Base-by-base conservation (phyloP, 805 yeast genomes). In the Monosporozyma servazzii region DNA sequence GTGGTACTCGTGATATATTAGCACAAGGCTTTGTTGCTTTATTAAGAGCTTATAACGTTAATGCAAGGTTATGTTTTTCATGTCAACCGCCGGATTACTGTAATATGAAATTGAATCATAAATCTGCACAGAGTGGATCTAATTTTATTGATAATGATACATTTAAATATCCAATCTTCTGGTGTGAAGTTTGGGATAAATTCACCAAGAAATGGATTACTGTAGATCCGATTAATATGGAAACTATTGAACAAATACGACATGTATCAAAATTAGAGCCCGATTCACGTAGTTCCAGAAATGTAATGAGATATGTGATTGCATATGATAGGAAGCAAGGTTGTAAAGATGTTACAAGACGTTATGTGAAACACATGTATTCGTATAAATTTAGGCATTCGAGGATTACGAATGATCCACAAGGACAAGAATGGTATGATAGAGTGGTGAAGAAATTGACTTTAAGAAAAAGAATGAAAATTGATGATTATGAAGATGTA, bases 131-230 rank as follows among this genome's bases (percentile, higher is more conserved):
- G 1, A 21, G 45, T 30, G 39, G 20, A 11, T 20, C 23, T 18
- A 20, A 17, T 2, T 39, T 11, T 3, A 18, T 53, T 1, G 52
- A 54, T 39, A 53, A 50, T 17, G 57, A 54, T 29, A 47, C 51
- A 30, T 54, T 65, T 47, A 60, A 62, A 8, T 84, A 72, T 60
- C 97, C 97, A 0, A 75, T 89, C 0, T 89, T 84, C 62, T 93
- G 99, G 99, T 82, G 82, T 21, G 99, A 93, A 64, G 96, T 86
- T 0, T 91, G 96, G 96, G 90, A 91, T 63, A 76, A 77, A 48
- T 79, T 76, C 52, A 69, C 80, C 5, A 75, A 80, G 53, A 78
- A 75, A 48, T 91, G 96, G 95, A 76, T 89, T n/a, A 79, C 95
- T 2, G 74, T 89, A 1, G 99, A 93, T 60, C 93, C 97, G 0